These are phyloP conservation scores for Dryas octopetala DNA, from an alignment of 306 rosid genomes.

Conservation along the genomic window DNA sequence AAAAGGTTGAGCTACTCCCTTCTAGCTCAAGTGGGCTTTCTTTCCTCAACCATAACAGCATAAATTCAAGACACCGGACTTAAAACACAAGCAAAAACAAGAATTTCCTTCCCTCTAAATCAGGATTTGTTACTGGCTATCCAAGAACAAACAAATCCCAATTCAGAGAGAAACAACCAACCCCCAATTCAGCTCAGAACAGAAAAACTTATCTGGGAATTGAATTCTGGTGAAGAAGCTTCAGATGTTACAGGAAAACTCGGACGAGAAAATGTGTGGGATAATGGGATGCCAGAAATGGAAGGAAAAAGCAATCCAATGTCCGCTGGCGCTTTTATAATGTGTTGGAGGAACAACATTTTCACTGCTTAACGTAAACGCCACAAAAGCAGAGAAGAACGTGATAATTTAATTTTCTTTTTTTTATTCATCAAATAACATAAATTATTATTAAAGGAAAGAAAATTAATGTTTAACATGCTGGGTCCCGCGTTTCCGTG, in stretches of 20 bases:
- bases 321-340: constrained; percentile 33
- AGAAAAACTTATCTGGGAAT: constrained; percentile 45
- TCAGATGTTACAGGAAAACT: constrained; percentile 32
- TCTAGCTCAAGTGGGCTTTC: constrained; percentile 23
- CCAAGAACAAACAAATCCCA: constrained; percentile 40
- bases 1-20: constrained; percentile 24
- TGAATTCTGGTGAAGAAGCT: constrained; percentile 26
- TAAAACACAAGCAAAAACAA: constrained; percentile 14
- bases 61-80: background rate
- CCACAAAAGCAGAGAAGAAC: constrained; percentile 39
- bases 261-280: constrained; percentile 15
- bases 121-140: constrained; percentile 36
- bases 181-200: constrained; percentile 22
- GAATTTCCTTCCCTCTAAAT: constrained; percentile 37
- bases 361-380: constrained; percentile 61
- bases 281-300: constrained; percentile 28
- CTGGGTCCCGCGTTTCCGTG: constrained; percentile 31
- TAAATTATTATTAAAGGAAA: background rate
- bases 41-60: constrained; percentile 12
- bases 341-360: constrained; percentile 16
- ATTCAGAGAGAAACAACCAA: constrained; percentile 37
- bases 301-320: constrained; percentile 23
- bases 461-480: background rate
- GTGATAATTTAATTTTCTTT: constrained; percentile 7
- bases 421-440: background rate